These are phyloP conservation scores for Xanthoconium stramineum DNA, from an alignment of 768 basidiomycete species.

Conservation along the genomic window DNA sequence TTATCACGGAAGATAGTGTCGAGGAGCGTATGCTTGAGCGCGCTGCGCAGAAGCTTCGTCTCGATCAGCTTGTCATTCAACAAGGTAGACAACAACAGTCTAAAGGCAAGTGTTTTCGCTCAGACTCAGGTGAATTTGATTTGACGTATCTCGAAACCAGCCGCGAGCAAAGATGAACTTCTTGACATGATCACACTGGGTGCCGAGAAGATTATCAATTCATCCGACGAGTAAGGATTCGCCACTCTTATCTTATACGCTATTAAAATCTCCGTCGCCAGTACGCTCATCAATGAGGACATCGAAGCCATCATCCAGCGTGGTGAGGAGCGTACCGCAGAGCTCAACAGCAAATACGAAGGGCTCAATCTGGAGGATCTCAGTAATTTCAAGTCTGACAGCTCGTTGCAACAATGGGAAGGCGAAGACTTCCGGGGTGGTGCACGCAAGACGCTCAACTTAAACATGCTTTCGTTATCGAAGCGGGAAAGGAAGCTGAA, in stretches of 20 bases:
- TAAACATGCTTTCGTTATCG: constrained; percentile 81
- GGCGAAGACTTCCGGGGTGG: constrained; percentile 86
- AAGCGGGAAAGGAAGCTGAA: constrained; percentile 94
- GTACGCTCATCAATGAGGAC: constrained; percentile 78
- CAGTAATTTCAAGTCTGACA: constrained; percentile 95
- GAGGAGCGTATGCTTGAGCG: constrained; percentile 89
- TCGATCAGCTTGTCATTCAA: constrained; percentile 96
- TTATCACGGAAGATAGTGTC: constrained; percentile 84
- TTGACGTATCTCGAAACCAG: constrained; percentile 34
- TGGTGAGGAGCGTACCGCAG: constrained; percentile 86
- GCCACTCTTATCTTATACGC: neutral
- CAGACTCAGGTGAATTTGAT: neutral
- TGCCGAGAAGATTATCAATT: constrained; percentile 93
- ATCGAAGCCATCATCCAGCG: constrained; percentile 91
- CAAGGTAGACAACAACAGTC: constrained; percentile 82
- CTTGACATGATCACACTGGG: constrained; percentile 98
- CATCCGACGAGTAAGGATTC: constrained; percentile 59
- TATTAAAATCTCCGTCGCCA: constrained; percentile 26
- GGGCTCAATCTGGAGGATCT: constrained; percentile 90
- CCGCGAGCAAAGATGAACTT: constrained; percentile 92
- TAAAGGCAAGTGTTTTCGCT: constrained; percentile 53
- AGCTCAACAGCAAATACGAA: constrained; percentile 90
- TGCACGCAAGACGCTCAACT: constrained; percentile 68
- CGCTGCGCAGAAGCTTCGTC: constrained; percentile 88
- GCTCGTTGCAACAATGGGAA: constrained; percentile 90